Evolutionary conservation across 2,329 filamentous ascomycete genomes (phyloP).

Genomic region (Mycosphaerella arachidis): DNA sequence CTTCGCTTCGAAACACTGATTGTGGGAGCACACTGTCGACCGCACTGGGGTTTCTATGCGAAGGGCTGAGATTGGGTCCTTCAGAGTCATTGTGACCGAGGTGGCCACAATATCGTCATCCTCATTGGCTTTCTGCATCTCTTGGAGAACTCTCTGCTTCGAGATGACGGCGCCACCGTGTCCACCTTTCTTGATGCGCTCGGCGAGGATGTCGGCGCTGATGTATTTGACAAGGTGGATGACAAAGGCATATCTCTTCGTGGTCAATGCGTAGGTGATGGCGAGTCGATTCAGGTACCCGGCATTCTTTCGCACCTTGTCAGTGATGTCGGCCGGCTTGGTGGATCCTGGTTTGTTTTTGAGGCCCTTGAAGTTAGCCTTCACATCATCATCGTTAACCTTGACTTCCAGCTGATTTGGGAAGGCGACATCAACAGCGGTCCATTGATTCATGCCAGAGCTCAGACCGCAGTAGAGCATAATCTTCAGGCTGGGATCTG

Average conservation of each 20-base stretch:
- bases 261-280: constrained; percentile 87
- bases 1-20: constrained; percentile 89
- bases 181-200: constrained; percentile 60
- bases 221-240: constrained; percentile 72
- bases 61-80: constrained; percentile 85
- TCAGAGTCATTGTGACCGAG: constrained; percentile 82
- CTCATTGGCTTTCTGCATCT: constrained; percentile 67
- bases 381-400: constrained; percentile 81
- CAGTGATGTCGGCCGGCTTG: constrained; percentile 85
- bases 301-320: constrained; percentile 64
- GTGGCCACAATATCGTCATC: constrained; percentile 88
- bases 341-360: constrained; percentile 97
- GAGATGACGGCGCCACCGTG: constrained; percentile 56
- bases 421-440: constrained; percentile 69
- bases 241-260: constrained; percentile 61
- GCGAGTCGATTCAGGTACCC: constrained; percentile 71
- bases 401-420: constrained; percentile 90
- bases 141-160: constrained; percentile 74
- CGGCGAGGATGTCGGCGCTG: constrained; percentile 66
- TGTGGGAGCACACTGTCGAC: constrained; percentile 74
- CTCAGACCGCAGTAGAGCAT: constrained; percentile 75
- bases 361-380: constrained; percentile 86
- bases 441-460: constrained; percentile 52
- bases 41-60: constrained; percentile 76
- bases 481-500: constrained; percentile 61